phyloP scores from a whole-genome alignment of 1,139 yeast genomes.

The Suzukiozyma palmioleophila region DNA sequence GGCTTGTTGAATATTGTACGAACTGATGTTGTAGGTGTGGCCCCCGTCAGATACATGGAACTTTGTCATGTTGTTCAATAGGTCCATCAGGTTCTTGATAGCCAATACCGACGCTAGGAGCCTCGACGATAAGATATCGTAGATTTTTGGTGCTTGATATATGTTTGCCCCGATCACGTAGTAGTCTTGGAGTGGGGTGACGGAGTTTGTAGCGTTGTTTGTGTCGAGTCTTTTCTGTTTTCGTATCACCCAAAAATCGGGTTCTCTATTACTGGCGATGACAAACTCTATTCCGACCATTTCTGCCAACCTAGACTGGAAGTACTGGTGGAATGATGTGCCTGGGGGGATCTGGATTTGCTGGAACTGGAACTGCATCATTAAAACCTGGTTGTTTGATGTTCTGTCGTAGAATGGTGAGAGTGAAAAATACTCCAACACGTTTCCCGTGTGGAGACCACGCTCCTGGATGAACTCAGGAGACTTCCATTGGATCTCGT shows the following conservation, averaged over 20 bases:
- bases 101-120: conserved; percentile 34
- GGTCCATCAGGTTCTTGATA: conserved; percentile 32
- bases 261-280: conserved; percentile 71
- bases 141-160: conserved; percentile 75
- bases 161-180: conserved; percentile 89
- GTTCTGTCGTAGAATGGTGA: conserved; percentile 95
- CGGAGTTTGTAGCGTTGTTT: conserved; percentile 39
- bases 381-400: conserved; percentile 87
- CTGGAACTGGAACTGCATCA: conserved; percentile 92
- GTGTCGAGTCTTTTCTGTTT: conserved; percentile 67
- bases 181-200: conserved; percentile 50
- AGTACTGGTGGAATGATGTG: conserved; percentile 34
- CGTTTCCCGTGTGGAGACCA: conserved; percentile 84
- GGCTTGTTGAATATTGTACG: conserved; percentile 8
- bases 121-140: conserved; percentile 37
- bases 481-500: conserved; percentile 93
- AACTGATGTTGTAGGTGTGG: conserved; percentile 21
- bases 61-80: conserved; percentile 31
- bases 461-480: conserved; percentile 95
- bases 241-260: conserved; percentile 87
- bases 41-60: conserved; percentile 37
- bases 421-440: conserved; percentile 85
- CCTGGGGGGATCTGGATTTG: conserved; percentile 48
- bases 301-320: conserved; percentile 58
- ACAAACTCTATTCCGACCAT: conserved; percentile 87